Base-by-base conservation (phyloP, 1,139 yeast genomes). In the Pneumocystis oryctolagi region DNA sequence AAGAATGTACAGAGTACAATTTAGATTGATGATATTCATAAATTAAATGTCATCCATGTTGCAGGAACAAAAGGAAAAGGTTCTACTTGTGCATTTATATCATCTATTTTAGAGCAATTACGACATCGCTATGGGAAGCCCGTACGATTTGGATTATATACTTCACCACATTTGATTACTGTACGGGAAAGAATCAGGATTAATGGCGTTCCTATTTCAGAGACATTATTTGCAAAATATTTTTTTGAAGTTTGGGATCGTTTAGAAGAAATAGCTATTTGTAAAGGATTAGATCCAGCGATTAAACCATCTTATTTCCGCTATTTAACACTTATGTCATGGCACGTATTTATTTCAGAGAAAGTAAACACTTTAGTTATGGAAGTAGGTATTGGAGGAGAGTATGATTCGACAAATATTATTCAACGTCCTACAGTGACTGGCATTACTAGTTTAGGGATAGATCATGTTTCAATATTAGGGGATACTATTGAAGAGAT, bases 1-100 rank as follows among this genome's bases (percentile, higher is more conserved):
- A 47, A 47, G 25, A 47, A 3, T 47, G 25, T 47, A 25, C 28
- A 47, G 12, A 47, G 25, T 25, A 25, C 1, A 28, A 3, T 14
- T 12, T 25, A 47, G 55, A 47, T 47, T 25, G 12, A 14, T 47
- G 55, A 47, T 28, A 25, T 47, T 12, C 16, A 47, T 3, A 47
- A 25, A 9, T 25, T 47, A 47, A 47, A 47, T 47, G 55, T 89
- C 3, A 80, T 94, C 60, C 98, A 94, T 71, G 85, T 94, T 47
- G 90, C 99, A 0, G 99, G 99, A 32, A 94, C 99, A 1, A 94
- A 94, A 73, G 99, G 99, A 14, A 94, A 94, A 75, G 99, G 99
- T 0, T 89, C 97, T 0, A 90, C 97, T 0, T 92, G 97, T 75
- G 97, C 98, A 0, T 94, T 94, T 72, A 82, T 90, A 1, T 89